Base-by-base conservation (phyloP, 495 filamentous ascomycete species). In the Penicillium salamii region DNA sequence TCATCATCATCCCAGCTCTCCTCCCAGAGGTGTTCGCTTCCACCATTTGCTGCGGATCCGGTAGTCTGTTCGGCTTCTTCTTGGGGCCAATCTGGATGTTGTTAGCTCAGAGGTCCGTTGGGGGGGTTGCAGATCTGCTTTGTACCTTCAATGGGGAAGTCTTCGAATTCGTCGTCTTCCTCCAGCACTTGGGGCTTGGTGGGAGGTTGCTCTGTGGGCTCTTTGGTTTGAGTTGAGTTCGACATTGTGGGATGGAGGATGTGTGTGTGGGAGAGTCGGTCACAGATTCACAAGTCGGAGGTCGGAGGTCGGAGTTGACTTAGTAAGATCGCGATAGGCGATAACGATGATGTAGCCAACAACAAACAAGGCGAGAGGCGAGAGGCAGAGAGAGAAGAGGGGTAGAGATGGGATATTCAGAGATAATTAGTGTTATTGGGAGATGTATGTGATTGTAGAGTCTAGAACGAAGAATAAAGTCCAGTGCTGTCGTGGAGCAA, bases 1-100 rank as follows among this genome's bases (percentile, higher is more conserved):
- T 97, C 93, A 68, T 98, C 93, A 59, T 98, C 93, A 70, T 98
- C 93, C 93, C 93, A 98, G 76, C 90, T 97, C 79, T 98, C 93
- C 75, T 98, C 93, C 93, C 93, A 98, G 49, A 98, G 72, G 76
- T 97, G 90, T 55, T 85, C 83, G 55, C 83, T 88, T 48, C 74
- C 72, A 17, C 66, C 70, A 52, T 70, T 73, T 26, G 64, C 61
- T 23, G 59, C 52, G 7, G 68, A 58, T 44, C 77, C 76, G 45
- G 72, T 72, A 26, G 86, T 83, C 39, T 90, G 84, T 66, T 95
- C 89, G 53, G 88, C 85, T 55, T 93, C 88, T 65, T 95, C 89
- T 59, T 87, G 79, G 36, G 82, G 73, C 91, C 91, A 97, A 68
- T 97, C 91, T 96, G 59, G 49, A 47, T 40, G 31, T 8, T 4